Evolutionary conservation across 2,329 filamentous ascomycete genomes (phyloP).

Genomic region (Orbilia oligospora): DNA sequence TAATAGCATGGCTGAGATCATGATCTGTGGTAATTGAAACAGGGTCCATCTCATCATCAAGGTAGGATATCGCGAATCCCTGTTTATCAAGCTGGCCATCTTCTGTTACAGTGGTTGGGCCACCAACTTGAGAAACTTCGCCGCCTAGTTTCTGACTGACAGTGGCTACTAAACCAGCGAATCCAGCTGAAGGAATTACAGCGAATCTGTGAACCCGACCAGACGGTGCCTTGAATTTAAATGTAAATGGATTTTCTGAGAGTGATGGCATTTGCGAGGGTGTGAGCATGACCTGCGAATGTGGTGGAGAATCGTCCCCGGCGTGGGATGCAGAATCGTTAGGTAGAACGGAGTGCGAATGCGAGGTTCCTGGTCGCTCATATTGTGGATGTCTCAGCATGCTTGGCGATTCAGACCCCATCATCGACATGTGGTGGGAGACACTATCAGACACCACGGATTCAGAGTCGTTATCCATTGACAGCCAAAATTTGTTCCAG

Average conservation of each 20-base stretch:
- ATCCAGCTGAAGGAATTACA: conserved; percentile 82
- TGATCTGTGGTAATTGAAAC: conserved; percentile 97
- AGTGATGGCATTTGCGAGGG: conserved; percentile 68
- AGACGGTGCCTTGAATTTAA: conserved; percentile 99
- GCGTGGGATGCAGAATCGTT: conserved; percentile 95
- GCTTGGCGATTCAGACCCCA: conserved; percentile 58
- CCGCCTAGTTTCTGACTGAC: conserved; percentile 87
- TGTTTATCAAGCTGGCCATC: conserved; percentile 82
- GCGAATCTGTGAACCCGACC: conserved; percentile 94
- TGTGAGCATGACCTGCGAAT: conserved; percentile 71
- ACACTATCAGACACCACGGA: conserved; percentile 91
- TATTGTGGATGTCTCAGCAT: conserved; percentile 50
- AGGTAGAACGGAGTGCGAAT: conserved; percentile 85
- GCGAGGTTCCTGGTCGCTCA: conserved; percentile 62
- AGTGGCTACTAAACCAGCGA: conserved; percentile 81
- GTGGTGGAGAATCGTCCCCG: conserved; percentile 80
- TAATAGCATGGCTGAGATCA: conserved; percentile 90
- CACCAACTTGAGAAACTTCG: conserved; percentile 87
- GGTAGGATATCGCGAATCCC: conserved; percentile 93
- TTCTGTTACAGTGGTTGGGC: conserved; percentile 78
- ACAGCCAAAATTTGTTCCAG: conserved; percentile 99
- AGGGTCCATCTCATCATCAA: conserved; percentile 96
- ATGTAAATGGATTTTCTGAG: conserved; percentile 83
- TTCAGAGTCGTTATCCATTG: conserved; percentile 92
- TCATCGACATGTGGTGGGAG: conserved; percentile 67